Conservation (phyloP, 129 eudicot species). For the Chrysanthemum makinoi region DNA sequence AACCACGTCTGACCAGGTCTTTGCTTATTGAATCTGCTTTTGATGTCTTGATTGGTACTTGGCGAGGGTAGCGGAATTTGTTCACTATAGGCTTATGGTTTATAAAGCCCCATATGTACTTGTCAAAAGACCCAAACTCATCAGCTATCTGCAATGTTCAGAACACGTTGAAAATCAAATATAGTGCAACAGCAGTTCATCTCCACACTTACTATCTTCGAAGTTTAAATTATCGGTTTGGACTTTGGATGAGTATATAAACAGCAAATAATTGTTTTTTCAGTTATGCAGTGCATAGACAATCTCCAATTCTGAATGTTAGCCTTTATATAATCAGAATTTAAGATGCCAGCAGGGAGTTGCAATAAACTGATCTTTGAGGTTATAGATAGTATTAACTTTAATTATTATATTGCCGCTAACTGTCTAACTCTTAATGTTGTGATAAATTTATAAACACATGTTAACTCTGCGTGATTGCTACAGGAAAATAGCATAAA, state of each 20-base stretch:
- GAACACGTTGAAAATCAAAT: neutral
- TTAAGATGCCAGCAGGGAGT: neutral
- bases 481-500: neutral
- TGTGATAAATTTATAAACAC: neutral
- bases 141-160: slow-evolving; percentile 58
- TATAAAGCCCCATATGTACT: slow-evolving; percentile 88
- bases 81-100: slow-evolving; percentile 64
- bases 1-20: slow-evolving; percentile 82
- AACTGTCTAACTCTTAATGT: neutral
- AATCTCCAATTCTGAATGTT: neutral
- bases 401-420: neutral
- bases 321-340: neutral
- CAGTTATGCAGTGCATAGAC: neutral
- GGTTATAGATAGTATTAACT: neutral
- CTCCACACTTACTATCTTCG: neutral
- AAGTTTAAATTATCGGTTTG: neutral
- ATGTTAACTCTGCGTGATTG: neutral
- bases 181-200: neutral
- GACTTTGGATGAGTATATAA: neutral
- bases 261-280: neutral
- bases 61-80: slow-evolving; percentile 81
- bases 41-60: slow-evolving; percentile 81
- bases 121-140: slow-evolving; percentile 82
- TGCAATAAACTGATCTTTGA: slow-evolving; percentile 1
- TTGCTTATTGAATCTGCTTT: slow-evolving; percentile 89